phyloP scores from a whole-genome alignment of 2,329 filamentous ascomycete genomes.

The Trichoderma endophyticum region DNA sequence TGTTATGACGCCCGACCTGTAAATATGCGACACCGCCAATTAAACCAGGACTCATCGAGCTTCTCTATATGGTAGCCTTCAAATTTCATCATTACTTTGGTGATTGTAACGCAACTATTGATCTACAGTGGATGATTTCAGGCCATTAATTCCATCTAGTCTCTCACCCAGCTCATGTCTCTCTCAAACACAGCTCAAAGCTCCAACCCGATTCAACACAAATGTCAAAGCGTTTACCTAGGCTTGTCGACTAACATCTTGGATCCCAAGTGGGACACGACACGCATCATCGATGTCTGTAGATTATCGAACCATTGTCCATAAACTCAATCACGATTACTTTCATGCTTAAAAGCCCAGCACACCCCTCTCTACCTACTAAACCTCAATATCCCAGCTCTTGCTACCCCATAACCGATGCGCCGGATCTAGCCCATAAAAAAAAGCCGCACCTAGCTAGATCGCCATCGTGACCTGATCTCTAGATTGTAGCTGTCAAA shows the following conservation, averaged over 20 bases:
- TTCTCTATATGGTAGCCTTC: not conserved
- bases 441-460: slow-evolving; percentile 4
- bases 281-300: not conserved
- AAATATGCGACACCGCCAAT: not conserved
- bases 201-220: not conserved
- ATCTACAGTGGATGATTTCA: not conserved
- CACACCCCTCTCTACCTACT: not conserved
- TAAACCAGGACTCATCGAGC: not conserved
- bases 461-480: slow-evolving; percentile 13
- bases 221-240: not conserved
- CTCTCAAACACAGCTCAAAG: not conserved
- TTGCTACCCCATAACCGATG: not conserved
- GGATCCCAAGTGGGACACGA: not conserved
- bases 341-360: slow-evolving; percentile 20
- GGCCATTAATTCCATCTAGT: not conserved
- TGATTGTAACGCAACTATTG: not conserved
- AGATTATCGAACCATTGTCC: not conserved
- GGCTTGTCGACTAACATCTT: not conserved
- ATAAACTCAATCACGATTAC: not conserved
- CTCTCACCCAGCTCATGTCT: not conserved
- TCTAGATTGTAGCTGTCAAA: not conserved
- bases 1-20: not conserved
- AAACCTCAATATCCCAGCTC: not conserved
- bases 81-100: not conserved
- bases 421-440: not conserved